phyloP scores from a whole-genome alignment of 2,329 filamentous ascomycete genomes.

The Aspergillus tamarii region DNA sequence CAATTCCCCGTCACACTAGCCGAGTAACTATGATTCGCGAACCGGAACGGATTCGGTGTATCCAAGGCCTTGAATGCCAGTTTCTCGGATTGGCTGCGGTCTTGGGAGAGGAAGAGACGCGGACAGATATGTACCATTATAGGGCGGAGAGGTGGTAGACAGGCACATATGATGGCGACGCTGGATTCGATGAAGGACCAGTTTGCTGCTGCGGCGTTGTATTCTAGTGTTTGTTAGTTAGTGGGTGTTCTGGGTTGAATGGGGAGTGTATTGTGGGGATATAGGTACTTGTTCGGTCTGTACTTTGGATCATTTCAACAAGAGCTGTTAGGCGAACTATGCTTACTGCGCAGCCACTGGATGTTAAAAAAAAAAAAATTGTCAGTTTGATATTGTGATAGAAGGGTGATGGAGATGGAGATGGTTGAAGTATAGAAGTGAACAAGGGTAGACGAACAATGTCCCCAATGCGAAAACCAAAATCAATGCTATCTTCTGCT shows the following conservation, averaged over 20 bases:
- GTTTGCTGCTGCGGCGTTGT: constrained; percentile 28
- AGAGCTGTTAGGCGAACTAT: constrained; percentile 28
- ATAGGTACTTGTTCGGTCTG: constrained; percentile 27
- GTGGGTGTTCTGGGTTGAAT: too few species aligned
- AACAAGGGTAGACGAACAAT: constrained; percentile 23
- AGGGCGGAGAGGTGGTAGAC: constrained; percentile 31
- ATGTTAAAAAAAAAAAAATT: not conserved
- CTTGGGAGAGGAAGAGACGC: constrained; percentile 22
- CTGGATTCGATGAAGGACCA: constrained; percentile 38
- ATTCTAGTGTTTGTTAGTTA: constrained; percentile 16
- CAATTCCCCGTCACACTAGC: constrained; percentile 31
- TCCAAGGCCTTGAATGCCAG: constrained; percentile 10
- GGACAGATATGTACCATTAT: constrained; percentile 31
- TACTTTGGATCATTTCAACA: constrained; percentile 13
- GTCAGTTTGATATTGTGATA: not conserved
- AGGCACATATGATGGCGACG: constrained; percentile 37
- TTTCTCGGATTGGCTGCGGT: constrained; percentile 20
- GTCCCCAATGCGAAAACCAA: constrained; percentile 33
- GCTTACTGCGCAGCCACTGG: constrained; percentile 34
- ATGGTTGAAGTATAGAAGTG: not conserved
- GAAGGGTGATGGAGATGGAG: too few species aligned
- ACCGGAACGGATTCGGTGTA: constrained; percentile 13
- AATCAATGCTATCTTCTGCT: constrained; percentile 30
- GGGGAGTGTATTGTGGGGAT: not conserved
- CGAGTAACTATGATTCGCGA: constrained; percentile 22